These are phyloP conservation scores for Fusarium drepaniforme DNA, from an alignment of 2,329 filamentous ascomycete genomes.

Conservation along the genomic window DNA sequence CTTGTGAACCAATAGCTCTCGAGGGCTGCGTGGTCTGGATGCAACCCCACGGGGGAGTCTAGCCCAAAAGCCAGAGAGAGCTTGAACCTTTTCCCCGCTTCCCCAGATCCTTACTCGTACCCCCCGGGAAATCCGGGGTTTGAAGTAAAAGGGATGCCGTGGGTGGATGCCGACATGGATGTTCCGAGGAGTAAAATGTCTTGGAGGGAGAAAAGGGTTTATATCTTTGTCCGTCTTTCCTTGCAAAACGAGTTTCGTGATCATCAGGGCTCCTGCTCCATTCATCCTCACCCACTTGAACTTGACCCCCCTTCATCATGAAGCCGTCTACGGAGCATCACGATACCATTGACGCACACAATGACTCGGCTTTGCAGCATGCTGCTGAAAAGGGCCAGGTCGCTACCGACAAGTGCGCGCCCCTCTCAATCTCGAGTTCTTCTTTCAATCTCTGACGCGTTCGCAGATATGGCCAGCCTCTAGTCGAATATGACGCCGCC, in stretches of 20 bases:
- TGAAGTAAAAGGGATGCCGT: neutral
- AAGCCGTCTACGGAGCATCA: neutral
- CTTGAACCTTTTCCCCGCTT: neutral
- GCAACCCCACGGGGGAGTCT: neutral
- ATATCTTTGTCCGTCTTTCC: neutral
- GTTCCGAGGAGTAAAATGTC: neutral
- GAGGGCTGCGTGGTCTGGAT: neutral
- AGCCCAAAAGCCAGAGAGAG: neutral
- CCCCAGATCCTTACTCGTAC: neutral
- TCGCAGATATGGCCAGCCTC: constrained; percentile 10
- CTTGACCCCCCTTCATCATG: neutral
- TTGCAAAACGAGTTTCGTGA: neutral
- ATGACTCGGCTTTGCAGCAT: constrained; percentile 1
- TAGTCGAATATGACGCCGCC: constrained; percentile 27
- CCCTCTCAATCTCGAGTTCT: neutral
- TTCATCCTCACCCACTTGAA: neutral
- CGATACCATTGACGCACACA: neutral
- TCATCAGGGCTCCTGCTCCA: neutral
- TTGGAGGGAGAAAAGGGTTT: neutral
- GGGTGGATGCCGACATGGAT: neutral
- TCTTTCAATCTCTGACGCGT: neutral
- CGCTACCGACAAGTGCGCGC: constrained; percentile 5
- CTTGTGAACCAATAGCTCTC: neutral
- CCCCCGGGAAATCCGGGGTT: neutral
- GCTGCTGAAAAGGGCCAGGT: constrained; percentile 5